Evolutionary conservation across 2,329 filamentous ascomycete genomes (phyloP), one percentile per base, ranked within the genome.

Genomic region (Pseudomassariella vexata): DNA sequence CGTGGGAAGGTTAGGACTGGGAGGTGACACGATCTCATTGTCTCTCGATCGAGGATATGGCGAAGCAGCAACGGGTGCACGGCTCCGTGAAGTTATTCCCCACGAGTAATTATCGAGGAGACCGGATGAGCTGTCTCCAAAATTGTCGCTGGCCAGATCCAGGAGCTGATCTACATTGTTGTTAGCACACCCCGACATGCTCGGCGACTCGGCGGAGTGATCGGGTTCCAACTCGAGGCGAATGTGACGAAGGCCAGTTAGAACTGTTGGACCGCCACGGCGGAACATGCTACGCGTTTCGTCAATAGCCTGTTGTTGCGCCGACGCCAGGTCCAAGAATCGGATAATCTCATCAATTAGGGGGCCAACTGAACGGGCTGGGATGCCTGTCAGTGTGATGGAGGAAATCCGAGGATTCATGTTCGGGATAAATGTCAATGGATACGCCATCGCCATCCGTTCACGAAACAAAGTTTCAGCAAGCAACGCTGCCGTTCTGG

Each of bases 391-490:
- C 15, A 81, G 52, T 4, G 68, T 71, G 16, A 81, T 44, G 1
- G 65, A 69, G 9, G 49, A 52, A 15, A 81, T 49, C 4, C 73
- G 65, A 1, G 73, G 67, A 37, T 79, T 80, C 55, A 69, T 66
- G 29, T 76, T 66, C 0, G 76, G 76, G 4, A 61, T 47, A 32
- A 74, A 71, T 10, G 57, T 47, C 30, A 65, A 55, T 3, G 68
- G 65, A 41, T 67, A 76, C 6, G 63, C 61, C 19, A 60, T 48
- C 19, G 67, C 55, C 10, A 63, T 55, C n/a, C 63, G 59, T 21
- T 55, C 53, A 8, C 60, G 57, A 24, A 76, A 45, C 2, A 46
- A 40, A 0, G 54, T 65, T 45, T 76, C 70, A 4, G 69, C 63
- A 6, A 70, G 38, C 41, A 60, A 63, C 7, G 60, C 25, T 3